These are phyloP conservation scores for Aspergillus caelatus DNA, from an alignment of 2,329 filamentous ascomycete species.

Conservation along the genomic window DNA sequence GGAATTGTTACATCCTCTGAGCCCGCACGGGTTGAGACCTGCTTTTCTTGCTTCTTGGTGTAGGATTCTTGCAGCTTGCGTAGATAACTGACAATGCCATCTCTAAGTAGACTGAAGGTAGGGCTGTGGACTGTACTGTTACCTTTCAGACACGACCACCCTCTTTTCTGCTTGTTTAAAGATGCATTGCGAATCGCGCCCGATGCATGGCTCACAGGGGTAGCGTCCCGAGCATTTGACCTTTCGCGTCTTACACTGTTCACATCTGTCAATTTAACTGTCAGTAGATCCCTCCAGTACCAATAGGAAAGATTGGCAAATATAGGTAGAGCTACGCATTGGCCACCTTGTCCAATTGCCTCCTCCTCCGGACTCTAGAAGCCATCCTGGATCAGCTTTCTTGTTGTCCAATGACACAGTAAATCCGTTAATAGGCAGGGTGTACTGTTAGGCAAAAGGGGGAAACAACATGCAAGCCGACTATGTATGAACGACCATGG, in stretches of 20 bases:
- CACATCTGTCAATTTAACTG: conserved; percentile 1
- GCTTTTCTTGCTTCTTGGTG: not conserved
- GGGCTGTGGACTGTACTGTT: not conserved
- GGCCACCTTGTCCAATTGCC: not conserved
- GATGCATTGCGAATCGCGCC: conserved; percentile 7
- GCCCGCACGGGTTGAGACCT: not conserved
- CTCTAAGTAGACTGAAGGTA: not conserved
- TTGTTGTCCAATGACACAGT: not conserved
- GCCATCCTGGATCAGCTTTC: not conserved
- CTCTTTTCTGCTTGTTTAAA: conserved; percentile 11
- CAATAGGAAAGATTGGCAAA: no score
- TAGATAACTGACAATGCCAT: not conserved
- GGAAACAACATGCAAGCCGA: not conserved
- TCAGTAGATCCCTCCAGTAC: not conserved
- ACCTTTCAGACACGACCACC: conserved; percentile 6
- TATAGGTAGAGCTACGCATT: conserved; percentile 6
- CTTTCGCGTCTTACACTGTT: conserved; percentile 14
- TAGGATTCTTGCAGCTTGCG: conserved; percentile 1
- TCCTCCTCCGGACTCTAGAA: not conserved
- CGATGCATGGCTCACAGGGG: conserved; percentile 12
- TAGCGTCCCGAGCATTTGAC: conserved; percentile 13
- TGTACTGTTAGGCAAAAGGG: not conserved
- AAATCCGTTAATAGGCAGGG: no score
- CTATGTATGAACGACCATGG: not conserved
- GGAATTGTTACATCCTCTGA: not conserved